Conservation (phyloP, 2,329 filamentous ascomycete species). For the Alternaria angustiovoidea region DNA sequence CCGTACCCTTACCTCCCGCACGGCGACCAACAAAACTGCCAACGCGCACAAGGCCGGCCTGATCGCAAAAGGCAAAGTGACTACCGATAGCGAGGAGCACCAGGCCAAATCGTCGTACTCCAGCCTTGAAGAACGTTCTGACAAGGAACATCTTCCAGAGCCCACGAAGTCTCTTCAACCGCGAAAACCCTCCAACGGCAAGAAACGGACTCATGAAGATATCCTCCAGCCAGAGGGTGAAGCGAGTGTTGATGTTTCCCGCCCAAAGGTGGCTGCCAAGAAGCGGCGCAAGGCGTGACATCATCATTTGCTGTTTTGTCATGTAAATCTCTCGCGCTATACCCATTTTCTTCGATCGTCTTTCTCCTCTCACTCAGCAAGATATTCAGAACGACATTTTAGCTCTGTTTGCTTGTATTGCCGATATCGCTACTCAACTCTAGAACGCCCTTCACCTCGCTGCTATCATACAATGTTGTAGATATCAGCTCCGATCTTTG, state of each 20-base stretch:
- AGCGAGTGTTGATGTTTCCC: neutral
- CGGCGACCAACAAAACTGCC: slow-evolving; percentile 14
- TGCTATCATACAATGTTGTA: neutral
- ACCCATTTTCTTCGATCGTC: neutral
- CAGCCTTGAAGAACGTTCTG: neutral
- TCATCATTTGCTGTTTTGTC: neutral
- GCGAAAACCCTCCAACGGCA: neutral
- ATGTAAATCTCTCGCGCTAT: neutral
- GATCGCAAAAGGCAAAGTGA: neutral
- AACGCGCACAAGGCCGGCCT: slow-evolving; percentile 7
- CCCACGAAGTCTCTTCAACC: neutral
- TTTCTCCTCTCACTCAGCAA: neutral
- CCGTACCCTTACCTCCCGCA: slow-evolving; percentile 3
- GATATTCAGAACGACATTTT: neutral
- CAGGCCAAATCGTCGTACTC: too few relatives aligned
- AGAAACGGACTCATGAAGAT: neutral
- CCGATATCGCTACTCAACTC: neutral
- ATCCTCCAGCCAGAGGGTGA: neutral
- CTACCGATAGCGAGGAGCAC: neutral
- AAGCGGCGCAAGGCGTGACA: neutral
- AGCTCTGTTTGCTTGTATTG: neutral
- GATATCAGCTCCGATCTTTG: neutral
- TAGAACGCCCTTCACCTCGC: neutral
- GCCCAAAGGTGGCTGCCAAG: neutral
- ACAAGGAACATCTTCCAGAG: neutral